phyloP scores from a whole-genome alignment of 2,329 filamentous ascomycete genomes.

The Fusarium armeniacum region DNA sequence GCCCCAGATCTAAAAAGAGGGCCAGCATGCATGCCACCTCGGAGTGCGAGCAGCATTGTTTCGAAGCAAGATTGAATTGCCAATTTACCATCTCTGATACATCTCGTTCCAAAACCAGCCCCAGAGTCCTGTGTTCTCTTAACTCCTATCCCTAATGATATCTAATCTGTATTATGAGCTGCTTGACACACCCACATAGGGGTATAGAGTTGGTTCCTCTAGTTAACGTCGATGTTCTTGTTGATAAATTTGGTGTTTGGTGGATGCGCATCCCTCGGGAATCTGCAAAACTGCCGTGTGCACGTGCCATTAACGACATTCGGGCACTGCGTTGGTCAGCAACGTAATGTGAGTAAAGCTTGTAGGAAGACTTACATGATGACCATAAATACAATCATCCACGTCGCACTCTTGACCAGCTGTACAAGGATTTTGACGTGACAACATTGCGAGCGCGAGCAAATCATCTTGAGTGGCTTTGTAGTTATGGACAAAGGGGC shows the following conservation, averaged over 20 bases:
- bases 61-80: not conserved
- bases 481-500: slow-evolving; percentile 70
- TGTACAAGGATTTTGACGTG: slow-evolving; percentile 70
- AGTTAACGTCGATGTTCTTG: slow-evolving; percentile 54
- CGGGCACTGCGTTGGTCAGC: slow-evolving; percentile 61
- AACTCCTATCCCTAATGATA: slow-evolving; percentile 2
- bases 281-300: slow-evolving; percentile 69
- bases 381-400: slow-evolving; percentile 73
- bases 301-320: slow-evolving; percentile 66
- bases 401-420: slow-evolving; percentile 70
- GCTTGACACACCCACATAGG: not conserved
- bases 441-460: slow-evolving; percentile 68
- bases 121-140: not conserved
- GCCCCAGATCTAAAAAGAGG: not conserved
- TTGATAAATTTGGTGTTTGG: slow-evolving; percentile 68
- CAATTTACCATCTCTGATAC: not conserved
- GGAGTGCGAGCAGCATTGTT: not conserved
- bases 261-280: slow-evolving; percentile 66
- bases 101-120: not conserved
- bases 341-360: not conserved
- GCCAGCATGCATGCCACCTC: not conserved
- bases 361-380: slow-evolving; percentile 64
- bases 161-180: slow-evolving; percentile 3
- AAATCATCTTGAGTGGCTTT: slow-evolving; percentile 67
- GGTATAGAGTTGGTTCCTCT: not conserved